Evolutionary conservation across 78 protist genomes (phyloP), one percentile per base, ranked within the genome.

Genomic region (Dictyostelium capitatum): DNA sequence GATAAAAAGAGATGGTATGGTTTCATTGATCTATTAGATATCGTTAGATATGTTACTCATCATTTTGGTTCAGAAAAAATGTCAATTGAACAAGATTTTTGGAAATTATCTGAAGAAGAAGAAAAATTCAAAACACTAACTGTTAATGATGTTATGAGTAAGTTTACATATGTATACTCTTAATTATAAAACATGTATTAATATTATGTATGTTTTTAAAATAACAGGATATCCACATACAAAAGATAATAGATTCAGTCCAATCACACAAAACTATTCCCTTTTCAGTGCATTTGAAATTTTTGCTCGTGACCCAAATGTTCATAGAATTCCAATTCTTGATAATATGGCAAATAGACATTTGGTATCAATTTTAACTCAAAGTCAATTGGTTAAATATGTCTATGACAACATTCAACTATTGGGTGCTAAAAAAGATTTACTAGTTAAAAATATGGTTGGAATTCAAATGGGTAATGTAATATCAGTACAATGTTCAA

Each of bases 1-100:
- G 92, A 87, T 62, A 87, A 87, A 64, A 74, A 87, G 53, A 87
- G 54, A 87, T 87, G 93, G 93, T 72, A 57, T 65, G 81, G 83
- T n/a, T 87, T 87, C 53, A 14, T 87, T 65, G 93, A 77, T 37
- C 37, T 87, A 19, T 87, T 56, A 47, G 93, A 87, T 77, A 87
- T 87, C 23, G 93, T 87, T 11, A 74, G 70, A 59, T 77, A 87
- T 87, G 93, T 87, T 17, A 87, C 80, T 30, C 28, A 43, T 30
- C 75, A 87, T 30, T 87, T 87, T 51, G 84, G 85, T 14, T 30
- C 12, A 23, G 93, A 74, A 15, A 87, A 87, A 72, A 77, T 87
- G 84, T 74, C 93, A 47, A 53, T 32, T 15, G 83, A 77, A 50
- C 67, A 87, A 48, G 93, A 77, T 50, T 87, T 87, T 69, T 87